phyloP scores from a whole-genome alignment of 805 yeast genomes.

The Candida parachauliodes region DNA sequence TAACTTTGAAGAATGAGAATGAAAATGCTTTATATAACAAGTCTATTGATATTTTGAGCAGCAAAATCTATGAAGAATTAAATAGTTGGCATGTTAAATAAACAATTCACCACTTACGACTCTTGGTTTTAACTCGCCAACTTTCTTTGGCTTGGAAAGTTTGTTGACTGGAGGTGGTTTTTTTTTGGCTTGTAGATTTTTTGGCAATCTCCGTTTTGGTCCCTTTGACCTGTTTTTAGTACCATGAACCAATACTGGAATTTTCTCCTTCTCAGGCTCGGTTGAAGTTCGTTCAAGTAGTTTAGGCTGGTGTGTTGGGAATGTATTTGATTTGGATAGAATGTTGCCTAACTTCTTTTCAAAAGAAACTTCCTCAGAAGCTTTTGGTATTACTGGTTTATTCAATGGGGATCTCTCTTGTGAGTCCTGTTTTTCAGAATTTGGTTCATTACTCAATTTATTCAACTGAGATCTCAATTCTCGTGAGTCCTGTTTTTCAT shows the following conservation, averaged over 20 bases:
- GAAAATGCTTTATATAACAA: constrained; percentile 6
- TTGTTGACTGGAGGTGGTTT: constrained; percentile 22
- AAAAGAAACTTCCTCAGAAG: constrained; percentile 8
- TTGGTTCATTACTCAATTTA: not conserved
- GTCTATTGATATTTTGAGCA: constrained; percentile 8
- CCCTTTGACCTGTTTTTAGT: constrained; percentile 49
- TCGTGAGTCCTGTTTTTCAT: constrained; percentile 6
- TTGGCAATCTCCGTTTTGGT: constrained; percentile 49
- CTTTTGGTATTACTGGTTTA: constrained; percentile 1
- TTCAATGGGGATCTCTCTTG: not conserved
- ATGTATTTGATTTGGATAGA: constrained; percentile 3
- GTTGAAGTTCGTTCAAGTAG: constrained; percentile 4
- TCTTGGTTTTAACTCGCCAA: constrained; percentile 22
- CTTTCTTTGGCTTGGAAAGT: constrained; percentile 18
- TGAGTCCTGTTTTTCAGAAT: not conserved
- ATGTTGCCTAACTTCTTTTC: constrained; percentile 9
- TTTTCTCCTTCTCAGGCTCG: constrained; percentile 14
- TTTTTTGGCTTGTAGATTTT: constrained; percentile 11
- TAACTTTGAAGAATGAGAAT: not conserved
- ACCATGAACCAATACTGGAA: constrained; percentile 43
- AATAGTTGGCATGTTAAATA: constrained; percentile 6
- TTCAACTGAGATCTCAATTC: constrained; percentile 2
- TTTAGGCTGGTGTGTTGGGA: constrained; percentile 1
- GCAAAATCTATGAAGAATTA: constrained; percentile 11
- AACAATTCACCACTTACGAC: constrained; percentile 25